These are phyloP conservation scores for Colletotrichum zoysiae DNA, from an alignment of 2,329 filamentous ascomycete genomes.

Conservation along the genomic window DNA sequence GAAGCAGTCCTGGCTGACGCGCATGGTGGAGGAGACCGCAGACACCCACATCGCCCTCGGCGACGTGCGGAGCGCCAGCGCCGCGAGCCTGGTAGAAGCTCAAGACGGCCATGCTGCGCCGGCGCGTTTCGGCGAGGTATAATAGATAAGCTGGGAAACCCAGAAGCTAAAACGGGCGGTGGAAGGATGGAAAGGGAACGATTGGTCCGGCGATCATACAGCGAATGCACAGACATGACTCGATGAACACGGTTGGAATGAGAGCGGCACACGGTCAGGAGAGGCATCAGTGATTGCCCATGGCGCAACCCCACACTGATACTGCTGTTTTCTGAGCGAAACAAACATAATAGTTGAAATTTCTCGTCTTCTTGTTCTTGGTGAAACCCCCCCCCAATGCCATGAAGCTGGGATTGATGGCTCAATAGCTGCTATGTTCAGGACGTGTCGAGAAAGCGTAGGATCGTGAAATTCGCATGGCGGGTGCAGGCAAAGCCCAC, in stretches of 20 bases:
- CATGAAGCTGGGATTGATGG: too few relatives aligned
- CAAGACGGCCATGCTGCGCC: neutral
- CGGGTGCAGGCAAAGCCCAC: too few relatives aligned
- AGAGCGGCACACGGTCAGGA: too few relatives aligned
- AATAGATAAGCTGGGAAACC: neutral
- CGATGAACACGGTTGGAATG: neutral
- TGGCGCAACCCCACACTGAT: too few relatives aligned
- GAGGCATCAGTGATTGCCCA: too few relatives aligned
- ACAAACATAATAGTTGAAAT: neutral
- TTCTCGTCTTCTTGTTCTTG: neutral
- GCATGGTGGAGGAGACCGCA: neutral
- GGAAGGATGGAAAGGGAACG: neutral
- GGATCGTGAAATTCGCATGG: too few relatives aligned
- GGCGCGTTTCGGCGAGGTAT: neutral
- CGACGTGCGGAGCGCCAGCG: neutral
- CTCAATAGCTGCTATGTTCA: too few relatives aligned
- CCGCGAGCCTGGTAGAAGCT: neutral
- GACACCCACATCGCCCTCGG: neutral
- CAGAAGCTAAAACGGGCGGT: rapidly evolving
- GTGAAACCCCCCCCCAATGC: neutral
- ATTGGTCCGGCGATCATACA: neutral
- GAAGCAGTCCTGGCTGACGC: neutral
- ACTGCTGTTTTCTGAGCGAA: neutral
- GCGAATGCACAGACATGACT: neutral
- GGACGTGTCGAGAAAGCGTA: too few relatives aligned